Conservation (phyloP, 768 basidiomycete species). For the Suillus luteus region DNA sequence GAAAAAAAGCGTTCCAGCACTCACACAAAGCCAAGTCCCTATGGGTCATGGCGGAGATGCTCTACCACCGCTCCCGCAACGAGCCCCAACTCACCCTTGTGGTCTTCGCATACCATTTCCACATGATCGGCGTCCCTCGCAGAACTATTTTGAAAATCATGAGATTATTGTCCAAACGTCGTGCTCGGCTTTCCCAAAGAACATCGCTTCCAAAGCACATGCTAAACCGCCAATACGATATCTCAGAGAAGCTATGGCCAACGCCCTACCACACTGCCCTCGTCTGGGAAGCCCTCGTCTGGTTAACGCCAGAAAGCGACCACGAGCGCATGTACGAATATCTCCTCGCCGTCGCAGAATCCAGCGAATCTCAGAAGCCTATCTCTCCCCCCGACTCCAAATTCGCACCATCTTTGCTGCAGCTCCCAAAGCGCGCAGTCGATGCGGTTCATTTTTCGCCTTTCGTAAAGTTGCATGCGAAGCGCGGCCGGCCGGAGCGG, state of each 20-base stretch:
- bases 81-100: slow-evolving; percentile 30
- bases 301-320: slow-evolving; percentile 20
- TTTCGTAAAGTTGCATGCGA: slow-evolving; percentile 48
- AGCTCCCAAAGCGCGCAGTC: slow-evolving; percentile 31
- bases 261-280: slow-evolving; percentile 35
- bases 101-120: slow-evolving; percentile 54
- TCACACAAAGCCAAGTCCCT: slow-evolving; percentile 27
- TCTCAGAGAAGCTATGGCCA: slow-evolving; percentile 34
- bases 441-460: slow-evolving; percentile 50
- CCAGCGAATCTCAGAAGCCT: slow-evolving; percentile 3
- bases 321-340: slow-evolving; percentile 45
- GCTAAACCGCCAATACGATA: neutral
- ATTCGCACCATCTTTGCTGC: slow-evolving; percentile 15
- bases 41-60: slow-evolving; percentile 34
- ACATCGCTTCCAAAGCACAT: slow-evolving; percentile 10
- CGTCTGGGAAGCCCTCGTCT: slow-evolving; percentile 36
- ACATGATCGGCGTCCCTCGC: slow-evolving; percentile 52
- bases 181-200: slow-evolving; percentile 5
- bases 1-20: slow-evolving; percentile 24
- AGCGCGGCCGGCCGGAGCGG: slow-evolving; percentile 28
- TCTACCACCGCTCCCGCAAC: slow-evolving; percentile 25
- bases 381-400: neutral
- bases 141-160: slow-evolving; percentile 25
- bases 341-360: slow-evolving; percentile 35
- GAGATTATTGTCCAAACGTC: slow-evolving; percentile 7